Evolutionary conservation across 306 rosid genomes (phyloP).

Genomic region (Purshia tridentata): DNA sequence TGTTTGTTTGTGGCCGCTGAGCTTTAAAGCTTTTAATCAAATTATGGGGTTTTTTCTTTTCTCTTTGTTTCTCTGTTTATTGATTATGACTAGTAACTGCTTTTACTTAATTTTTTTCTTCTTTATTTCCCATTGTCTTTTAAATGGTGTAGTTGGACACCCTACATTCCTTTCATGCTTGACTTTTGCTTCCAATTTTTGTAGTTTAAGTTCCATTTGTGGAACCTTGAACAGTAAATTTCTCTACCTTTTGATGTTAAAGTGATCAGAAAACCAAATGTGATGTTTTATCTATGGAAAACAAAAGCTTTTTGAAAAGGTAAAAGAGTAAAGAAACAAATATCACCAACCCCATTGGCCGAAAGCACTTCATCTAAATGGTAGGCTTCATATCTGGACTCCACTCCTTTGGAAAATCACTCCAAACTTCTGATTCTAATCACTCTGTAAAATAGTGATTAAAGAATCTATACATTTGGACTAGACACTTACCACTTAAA

Average conservation of each 20-base stretch:
- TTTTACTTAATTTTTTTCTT: not conserved
- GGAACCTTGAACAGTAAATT: not conserved
- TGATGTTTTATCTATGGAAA: not conserved
- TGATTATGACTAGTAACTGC: slow-evolving; percentile 34
- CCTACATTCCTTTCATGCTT: not conserved
- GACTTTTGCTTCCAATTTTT: not conserved
- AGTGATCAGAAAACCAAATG: too few relatives aligned
- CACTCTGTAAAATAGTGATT: not conserved
- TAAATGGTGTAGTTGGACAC: slow-evolving; percentile 3
- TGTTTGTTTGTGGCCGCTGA: slow-evolving; percentile 31
- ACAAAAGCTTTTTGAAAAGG: not conserved
- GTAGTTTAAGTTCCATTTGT: not conserved
- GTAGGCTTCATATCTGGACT: not conserved
- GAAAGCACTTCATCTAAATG: slow-evolving; percentile 5
- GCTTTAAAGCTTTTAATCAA: not conserved
- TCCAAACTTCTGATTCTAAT: not conserved
- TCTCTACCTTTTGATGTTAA: too few relatives aligned
- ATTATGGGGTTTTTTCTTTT: slow-evolving; percentile 6
- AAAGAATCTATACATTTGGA: not conserved
- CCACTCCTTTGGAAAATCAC: not conserved
- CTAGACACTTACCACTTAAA: not conserved
- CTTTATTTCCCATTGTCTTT: slow-evolving; percentile 13
- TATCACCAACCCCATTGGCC: slow-evolving; percentile 4
- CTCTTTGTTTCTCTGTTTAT: slow-evolving; percentile 2
- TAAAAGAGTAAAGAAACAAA: not conserved